Conservation (phyloP, 2,329 filamentous ascomycete genomes). For the Pseudogymnoascus sp. region DNA sequence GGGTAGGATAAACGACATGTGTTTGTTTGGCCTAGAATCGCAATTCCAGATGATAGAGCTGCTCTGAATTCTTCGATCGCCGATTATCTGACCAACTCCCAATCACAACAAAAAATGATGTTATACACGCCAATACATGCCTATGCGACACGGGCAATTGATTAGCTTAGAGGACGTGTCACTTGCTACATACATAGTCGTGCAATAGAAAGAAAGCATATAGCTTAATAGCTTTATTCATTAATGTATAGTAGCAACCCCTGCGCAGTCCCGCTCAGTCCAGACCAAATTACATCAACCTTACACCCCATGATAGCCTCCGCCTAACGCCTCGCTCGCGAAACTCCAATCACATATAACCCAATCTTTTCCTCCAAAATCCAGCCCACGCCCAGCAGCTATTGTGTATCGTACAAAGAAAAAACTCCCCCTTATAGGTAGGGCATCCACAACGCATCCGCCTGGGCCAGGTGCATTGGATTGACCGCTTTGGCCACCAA, state of each 20-base stretch:
- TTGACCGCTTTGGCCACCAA: slow-evolving; percentile 87
- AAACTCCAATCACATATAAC: slow-evolving; percentile 1
- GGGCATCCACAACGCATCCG: slow-evolving; percentile 94
- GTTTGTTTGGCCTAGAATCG: neutral
- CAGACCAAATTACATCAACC: neutral
- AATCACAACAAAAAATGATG: neutral
- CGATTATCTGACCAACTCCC: neutral
- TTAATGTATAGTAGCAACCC: slow-evolving; percentile 3
- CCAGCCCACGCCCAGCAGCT: neutral
- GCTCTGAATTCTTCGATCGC: neutral
- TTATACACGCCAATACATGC: neutral
- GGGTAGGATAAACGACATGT: neutral
- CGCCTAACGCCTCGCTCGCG: slow-evolving; percentile 1
- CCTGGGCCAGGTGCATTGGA: slow-evolving; percentile 77
- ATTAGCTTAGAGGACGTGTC: neutral
- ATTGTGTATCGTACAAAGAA: neutral
- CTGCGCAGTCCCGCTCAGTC: neutral
- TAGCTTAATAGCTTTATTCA: slow-evolving; percentile 4
- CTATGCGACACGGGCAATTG: neutral
- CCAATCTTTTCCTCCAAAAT: neutral
- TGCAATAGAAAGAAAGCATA: neutral
- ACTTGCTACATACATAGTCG: neutral
- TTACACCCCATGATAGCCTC: neutral
- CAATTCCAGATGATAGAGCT: neutral
- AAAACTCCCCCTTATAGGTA: slow-evolving; percentile 54